These are phyloP conservation scores for Marasmius fiardii DNA, from an alignment of 1,284 basidiomycete genomes.

Conservation along the genomic window DNA sequence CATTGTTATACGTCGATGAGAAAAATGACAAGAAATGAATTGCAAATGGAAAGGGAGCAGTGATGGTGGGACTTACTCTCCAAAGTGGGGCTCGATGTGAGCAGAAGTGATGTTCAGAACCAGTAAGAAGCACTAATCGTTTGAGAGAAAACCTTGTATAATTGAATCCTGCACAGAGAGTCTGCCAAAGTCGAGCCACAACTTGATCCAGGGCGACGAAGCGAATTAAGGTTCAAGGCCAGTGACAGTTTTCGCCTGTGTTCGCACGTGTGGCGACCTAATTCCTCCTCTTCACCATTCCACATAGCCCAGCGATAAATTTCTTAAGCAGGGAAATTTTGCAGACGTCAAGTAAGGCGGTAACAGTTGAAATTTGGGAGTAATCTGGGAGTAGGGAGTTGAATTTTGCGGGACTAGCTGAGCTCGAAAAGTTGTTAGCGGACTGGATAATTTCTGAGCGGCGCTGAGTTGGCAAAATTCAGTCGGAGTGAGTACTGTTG, in stretches of 20 bases:
- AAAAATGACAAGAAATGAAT: too few relatives aligned
- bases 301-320: neutral
- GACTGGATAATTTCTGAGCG: conserved; percentile 14
- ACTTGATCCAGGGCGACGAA: neutral
- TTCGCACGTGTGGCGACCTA: neutral
- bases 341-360: neutral
- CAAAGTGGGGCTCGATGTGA: too few relatives aligned
- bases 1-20: too few relatives aligned
- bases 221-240: neutral
- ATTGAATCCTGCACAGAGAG: too few relatives aligned
- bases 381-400: neutral
- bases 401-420: conserved; percentile 5
- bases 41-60: too few relatives aligned
- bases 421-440: conserved; percentile 10
- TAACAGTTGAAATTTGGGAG: neutral
- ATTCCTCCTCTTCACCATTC: neutral
- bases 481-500: conserved; percentile 11
- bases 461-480: conserved; percentile 14
- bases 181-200: too few relatives aligned
- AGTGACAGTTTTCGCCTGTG: neutral
- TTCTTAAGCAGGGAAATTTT: neutral
- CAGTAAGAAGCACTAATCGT: too few relatives aligned
- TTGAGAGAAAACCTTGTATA: too few relatives aligned
- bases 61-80: too few relatives aligned
- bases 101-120: too few relatives aligned